Percentiles rank a stretch among this genome's conserved stretches.
phyloP scores from a whole-genome alignment of 306 rosid species.

The Cicer bijugum region DNA sequence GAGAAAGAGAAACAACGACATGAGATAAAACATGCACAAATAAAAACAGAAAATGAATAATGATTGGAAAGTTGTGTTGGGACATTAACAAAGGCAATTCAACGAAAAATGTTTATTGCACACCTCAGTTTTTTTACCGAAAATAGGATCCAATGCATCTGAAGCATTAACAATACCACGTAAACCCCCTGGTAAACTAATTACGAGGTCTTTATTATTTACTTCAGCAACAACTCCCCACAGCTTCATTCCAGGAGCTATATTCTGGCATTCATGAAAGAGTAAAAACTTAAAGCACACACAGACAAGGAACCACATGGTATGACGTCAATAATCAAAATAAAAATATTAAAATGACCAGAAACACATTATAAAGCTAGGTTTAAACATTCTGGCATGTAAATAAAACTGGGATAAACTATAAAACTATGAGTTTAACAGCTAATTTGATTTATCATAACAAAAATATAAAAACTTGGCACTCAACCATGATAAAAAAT shows the following conservation, averaged over 20 bases:
- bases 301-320: background rate
- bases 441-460: background rate
- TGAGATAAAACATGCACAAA: conserved; percentile 23
- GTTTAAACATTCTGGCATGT: background rate
- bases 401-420: background rate
- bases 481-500: background rate
- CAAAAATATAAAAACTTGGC: conserved; percentile 13
- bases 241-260: conserved; percentile 87
- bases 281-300: conserved; percentile 19
- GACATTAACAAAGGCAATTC: background rate
- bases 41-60: background rate
- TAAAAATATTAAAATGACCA: background rate
- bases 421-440: background rate
- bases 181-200: conserved; percentile 89
- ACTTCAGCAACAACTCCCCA: conserved; percentile 97
- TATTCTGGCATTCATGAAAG: conserved; percentile 57
- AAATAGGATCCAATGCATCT: conserved; percentile 76
- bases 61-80: background rate
- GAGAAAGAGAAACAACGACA: conserved; percentile 29
- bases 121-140: conserved; percentile 58
- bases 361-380: background rate
- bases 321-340: background rate
- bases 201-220: conserved; percentile 78
- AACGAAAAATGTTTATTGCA: conserved; percentile 23
- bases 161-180: conserved; percentile 86